Evolutionary conservation across 2,329 filamentous ascomycete species (phyloP), one percentile per base, ranked within the genome.

Genomic region (Cercospora citrullina): DNA sequence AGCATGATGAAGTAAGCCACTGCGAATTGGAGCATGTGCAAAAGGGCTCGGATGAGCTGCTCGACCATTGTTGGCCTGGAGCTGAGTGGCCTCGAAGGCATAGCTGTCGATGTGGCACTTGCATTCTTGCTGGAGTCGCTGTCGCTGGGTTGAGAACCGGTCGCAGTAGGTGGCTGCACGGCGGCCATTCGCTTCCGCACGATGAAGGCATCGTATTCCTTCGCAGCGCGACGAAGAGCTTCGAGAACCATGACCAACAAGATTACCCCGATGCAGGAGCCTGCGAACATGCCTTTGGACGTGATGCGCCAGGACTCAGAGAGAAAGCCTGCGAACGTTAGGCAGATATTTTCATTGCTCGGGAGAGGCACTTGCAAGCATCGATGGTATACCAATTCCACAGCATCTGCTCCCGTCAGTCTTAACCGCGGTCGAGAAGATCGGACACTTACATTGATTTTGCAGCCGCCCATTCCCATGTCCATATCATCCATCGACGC

Each of bases 321-420:
- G 75, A 95, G 85, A 84, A 95, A 94, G 80, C 73, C 64, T 68
- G 18, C 16, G 65, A 21, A n/a, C 28, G 18, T 39, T 57, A 42
- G n/a, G 60, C 33, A 21, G 36, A 39, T 42, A 12, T 30, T 23
- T 18, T 21, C 5, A 60, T n/a, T n/a, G 14, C 30, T 23, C 60
- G n/a, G 28, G n/a, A n/a, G 31, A 14, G 10, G n/a, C 7, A 59
- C 69, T 60, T 31, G 77, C 83, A 92, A 21, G 89, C 80, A 76
- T 91, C 88, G 76, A 91, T 82, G 3, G 89, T 90, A 78, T 91
- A 84, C 89, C 90, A 92, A 79, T 93, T 93, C 90, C 90, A 92
- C 48, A 92, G 82, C 91, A 93, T 93, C 89, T 91, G 57, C 33
- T 5, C n/a, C 26, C 5, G 42, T 67, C 51, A 66, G 67, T 45